These are phyloP conservation scores for Acer yangbiense DNA, from an alignment of 345 rosid genomes.

Conservation along the genomic window DNA sequence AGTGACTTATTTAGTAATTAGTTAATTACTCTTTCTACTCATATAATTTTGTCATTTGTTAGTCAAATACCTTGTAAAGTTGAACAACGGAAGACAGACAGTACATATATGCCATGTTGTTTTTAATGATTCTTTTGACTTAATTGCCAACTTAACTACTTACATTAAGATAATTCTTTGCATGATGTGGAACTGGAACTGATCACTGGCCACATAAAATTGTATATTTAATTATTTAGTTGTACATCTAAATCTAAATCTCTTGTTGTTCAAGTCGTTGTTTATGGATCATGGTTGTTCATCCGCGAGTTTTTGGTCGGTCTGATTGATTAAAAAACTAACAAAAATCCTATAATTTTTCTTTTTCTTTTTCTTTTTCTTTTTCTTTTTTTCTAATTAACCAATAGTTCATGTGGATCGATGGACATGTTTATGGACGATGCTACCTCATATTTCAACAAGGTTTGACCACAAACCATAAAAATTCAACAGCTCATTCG, in stretches of 20 bases:
- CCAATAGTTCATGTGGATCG: conserved; percentile 11
- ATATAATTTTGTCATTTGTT: too few relatives aligned
- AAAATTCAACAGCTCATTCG: conserved; percentile 5
- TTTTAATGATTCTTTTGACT: conserved; percentile 2
- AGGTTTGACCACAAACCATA: conserved; percentile 21
- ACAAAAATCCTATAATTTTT: background rate
- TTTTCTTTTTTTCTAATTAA: background rate
- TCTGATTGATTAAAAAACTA: background rate
- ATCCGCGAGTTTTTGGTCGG: conserved; percentile 38
- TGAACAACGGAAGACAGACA: background rate
- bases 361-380: too few relatives aligned
- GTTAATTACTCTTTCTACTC: too few relatives aligned
- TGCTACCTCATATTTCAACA: conserved; percentile 26
- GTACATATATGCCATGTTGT: too few relatives aligned
- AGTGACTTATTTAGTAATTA: too few relatives aligned
- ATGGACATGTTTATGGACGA: background rate
- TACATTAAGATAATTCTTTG: background rate
- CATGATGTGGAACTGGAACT: background rate
- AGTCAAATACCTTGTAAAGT: too few relatives aligned
- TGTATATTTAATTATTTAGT: background rate
- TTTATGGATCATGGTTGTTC: conserved; percentile 42
- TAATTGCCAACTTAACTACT: background rate
- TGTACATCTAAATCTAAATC: background rate
- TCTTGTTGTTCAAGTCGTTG: conserved; percentile 24
- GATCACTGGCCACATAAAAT: background rate